phyloP scores from a whole-genome alignment of 306 rosid genomes.

The Pyrus pyrifolia region DNA sequence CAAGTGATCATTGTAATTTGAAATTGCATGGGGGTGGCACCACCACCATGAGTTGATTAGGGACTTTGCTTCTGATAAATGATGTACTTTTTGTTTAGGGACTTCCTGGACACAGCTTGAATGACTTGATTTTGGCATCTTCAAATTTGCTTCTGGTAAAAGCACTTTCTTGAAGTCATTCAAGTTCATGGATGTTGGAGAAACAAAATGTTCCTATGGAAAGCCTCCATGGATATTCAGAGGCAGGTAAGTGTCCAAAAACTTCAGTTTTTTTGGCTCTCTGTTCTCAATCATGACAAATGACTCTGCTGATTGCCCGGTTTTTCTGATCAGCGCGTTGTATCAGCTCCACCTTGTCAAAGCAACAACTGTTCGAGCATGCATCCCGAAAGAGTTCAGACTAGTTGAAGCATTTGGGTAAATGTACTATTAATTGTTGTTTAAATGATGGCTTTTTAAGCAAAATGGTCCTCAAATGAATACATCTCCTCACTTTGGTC shows the following conservation, averaged over 20 bases:
- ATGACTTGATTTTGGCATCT: background rate
- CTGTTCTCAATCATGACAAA: background rate
- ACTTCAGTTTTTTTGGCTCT: background rate
- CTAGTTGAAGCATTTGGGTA: conserved; percentile 92
- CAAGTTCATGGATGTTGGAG: conserved; percentile 38
- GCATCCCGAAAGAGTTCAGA: conserved; percentile 80
- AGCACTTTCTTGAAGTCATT: background rate
- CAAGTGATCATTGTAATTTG: background rate
- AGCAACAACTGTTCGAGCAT: conserved; percentile 65
- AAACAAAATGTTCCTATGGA: conserved; percentile 48
- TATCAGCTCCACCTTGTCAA: conserved; percentile 92
- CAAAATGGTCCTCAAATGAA: no score
- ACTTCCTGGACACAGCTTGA: background rate
- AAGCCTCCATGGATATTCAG: conserved; percentile 84
- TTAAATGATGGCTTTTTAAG: background rate
- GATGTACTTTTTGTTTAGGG: background rate
- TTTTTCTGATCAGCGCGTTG: conserved; percentile 48
- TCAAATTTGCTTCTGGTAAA: background rate
- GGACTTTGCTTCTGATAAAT: background rate
- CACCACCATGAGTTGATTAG: background rate
- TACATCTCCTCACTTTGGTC: no score
- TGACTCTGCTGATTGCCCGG: background rate
- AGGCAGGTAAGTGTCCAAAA: conserved; percentile 52
- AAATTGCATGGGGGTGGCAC: background rate
- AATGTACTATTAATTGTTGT: background rate